Evolutionary conservation across 2,329 filamentous ascomycete genomes (phyloP), one percentile per base, ranked within the genome.

Genomic region (Aureobasidium sp.): DNA sequence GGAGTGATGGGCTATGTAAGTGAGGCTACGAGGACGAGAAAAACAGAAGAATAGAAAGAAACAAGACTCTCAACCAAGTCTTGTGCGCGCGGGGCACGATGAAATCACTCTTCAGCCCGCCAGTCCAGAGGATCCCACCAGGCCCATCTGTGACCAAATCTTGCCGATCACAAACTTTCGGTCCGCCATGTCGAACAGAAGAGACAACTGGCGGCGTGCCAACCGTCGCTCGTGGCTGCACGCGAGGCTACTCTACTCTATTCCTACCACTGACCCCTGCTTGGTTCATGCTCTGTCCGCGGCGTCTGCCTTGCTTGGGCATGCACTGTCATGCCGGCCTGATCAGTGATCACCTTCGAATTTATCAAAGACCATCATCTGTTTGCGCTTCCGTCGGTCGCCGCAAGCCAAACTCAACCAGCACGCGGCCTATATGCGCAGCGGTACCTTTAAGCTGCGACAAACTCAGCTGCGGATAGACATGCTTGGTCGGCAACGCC

Each of bases 11-110:
- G 34, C 15, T 52, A 27, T 39, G 14, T 12, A 25, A 42, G 12
- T 29, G 22, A 15, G 41, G 22, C 22, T 42, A 37, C 6, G 17
- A 45, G 41, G 53, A 45, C 17, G 41, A 45, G 36, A 36, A 44
- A 36, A 44, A 45, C 39, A 44, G 31, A 39, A 17, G 25, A 31
- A 9, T 29, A 25, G 37, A 45, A 29, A 29, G 41, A 29, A 55
- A 34, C 27, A 57, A 22, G 37, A 57, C 53, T 57, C 53, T 55
- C 51, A 55, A 55, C 51, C 36, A 55, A 41, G 51, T 55, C 51
- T 55, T 55, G 31, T 42, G 31, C 29, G 51, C 51, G 53, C 53
- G 53, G 53, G 53, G 53, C 53, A 44, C 41, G 53, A 41, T 57
- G 53, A 57, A 45, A 29, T 57, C 53, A 57, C 53, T 57, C 49